Base-by-base conservation (phyloP, 2,329 filamentous ascomycete genomes). In the Orbilia oligospora region DNA sequence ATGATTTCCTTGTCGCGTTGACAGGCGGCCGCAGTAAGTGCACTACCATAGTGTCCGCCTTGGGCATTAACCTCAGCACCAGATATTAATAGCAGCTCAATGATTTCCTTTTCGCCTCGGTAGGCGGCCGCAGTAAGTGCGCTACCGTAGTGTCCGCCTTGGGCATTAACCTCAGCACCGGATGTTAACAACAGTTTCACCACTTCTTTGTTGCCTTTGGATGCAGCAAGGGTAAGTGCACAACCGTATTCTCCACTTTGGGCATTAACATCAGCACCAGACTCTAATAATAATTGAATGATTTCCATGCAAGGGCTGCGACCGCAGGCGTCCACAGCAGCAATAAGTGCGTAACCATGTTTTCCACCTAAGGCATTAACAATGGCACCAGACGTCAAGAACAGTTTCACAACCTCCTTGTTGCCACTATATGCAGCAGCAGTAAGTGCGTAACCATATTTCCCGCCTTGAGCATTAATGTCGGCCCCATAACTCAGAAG, bases 401-500 rank as follows among this genome's bases (percentile, higher is more conserved):
- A 18, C n/a, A 71, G 12, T 22, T 36, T 14, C 0, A 64, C n/a
- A 1, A n/a, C 27, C 24, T 33, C 18, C 0, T 14, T 38, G 10
- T 33, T n/a, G 10, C 46, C 55, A 6, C 16, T 8, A 18, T 2
- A 14, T 14, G 55, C 24, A 3, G 68, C 55, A 0, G 30, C 46
- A 6, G 18, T 8, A 4, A 71, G 55, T 18, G 55, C 24, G 36
- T 22, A 53, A 0, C 33, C 44, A n/a, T 38, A 20, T 20, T 36
- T 24, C 16, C 53, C 53, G 24, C 41, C 20, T 22, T 24, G 14
- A 9, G 36, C 51, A 30, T 70, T 70, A 36, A 70, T 27, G 27
- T 70, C 18, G 1, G 51, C 53, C 1, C 67, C 53, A 5, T 58
- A 46, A 3, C 48, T 33, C 1, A 58, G 38, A 18, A 69, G 38